A percentile compares a stretch with the other conserved stretches of the same genome.
phyloP scores from a whole-genome alignment of 2,329 filamentous ascomycete species.

The Botrytis elliptica region DNA sequence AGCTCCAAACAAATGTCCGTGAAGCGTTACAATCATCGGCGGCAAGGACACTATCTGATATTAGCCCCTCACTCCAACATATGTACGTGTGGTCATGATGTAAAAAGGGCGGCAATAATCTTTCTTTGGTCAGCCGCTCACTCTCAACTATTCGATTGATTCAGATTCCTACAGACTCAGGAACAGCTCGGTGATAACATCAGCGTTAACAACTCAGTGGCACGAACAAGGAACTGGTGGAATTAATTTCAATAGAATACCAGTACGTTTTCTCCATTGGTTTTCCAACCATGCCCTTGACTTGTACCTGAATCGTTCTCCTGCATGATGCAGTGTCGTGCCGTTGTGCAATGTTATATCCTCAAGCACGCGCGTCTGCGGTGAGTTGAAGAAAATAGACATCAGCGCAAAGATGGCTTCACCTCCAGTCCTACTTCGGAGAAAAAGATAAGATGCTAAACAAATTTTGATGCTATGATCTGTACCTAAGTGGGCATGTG shows the following conservation, averaged over 20 bases:
- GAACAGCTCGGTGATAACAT: background rate
- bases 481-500: background rate
- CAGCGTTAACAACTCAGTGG: background rate
- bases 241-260: background rate
- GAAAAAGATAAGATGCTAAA: slow-evolving; percentile 13
- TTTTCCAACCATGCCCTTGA: background rate
- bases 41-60: slow-evolving; percentile 1
- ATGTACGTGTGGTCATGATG: background rate
- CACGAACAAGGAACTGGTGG: background rate
- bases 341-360: background rate
- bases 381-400: background rate
- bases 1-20: background rate
- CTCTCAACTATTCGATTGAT: background rate
- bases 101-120: background rate
- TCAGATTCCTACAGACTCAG: background rate
- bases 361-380: background rate
- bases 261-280: background rate
- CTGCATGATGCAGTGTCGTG: slow-evolving; percentile 1
- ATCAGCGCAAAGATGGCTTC: background rate
- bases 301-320: background rate
- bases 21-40: background rate
- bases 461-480: background rate
- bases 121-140: background rate
- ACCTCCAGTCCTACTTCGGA: background rate
- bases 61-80: background rate